Percentiles rank a stretch among this genome's conserved stretches.
Evolutionary conservation across 257 asterid genomes (phyloP).

Genomic region (Solanum etuberosum): DNA sequence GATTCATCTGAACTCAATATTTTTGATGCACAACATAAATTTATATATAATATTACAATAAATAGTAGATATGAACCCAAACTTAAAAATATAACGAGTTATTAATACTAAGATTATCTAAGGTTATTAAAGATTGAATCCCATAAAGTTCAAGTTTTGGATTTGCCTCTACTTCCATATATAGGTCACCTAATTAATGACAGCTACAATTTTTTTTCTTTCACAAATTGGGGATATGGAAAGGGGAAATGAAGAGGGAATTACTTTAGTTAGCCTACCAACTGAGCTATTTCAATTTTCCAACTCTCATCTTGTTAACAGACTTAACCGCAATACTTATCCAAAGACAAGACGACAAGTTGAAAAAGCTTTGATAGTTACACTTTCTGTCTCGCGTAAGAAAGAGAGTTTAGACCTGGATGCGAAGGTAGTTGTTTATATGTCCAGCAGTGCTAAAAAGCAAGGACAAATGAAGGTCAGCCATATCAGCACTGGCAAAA

Average conservation of each 20-base stretch:
- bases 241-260: no score
- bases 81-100: background rate
- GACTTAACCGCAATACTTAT: no score
- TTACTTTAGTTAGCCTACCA: background rate
- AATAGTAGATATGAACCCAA: background rate
- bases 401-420: no score
- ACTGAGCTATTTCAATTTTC: no score
- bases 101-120: background rate
- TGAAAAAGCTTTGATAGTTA: no score
- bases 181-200: background rate
- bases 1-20: no score
- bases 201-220: background rate
- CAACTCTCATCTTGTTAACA: no score
- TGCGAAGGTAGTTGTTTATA: background rate
- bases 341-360: no score
- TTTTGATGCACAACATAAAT: background rate
- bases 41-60: no score
- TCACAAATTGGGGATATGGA: background rate
- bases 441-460: background rate
- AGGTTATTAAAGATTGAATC: background rate
- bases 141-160: background rate
- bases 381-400: no score
- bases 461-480: background rate
- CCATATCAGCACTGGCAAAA: background rate
- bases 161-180: background rate